Evolutionary conservation across 2,329 filamentous ascomycete species (phyloP), one percentile per base, ranked within the genome.

Genomic region (Mollisia scopiformis): DNA sequence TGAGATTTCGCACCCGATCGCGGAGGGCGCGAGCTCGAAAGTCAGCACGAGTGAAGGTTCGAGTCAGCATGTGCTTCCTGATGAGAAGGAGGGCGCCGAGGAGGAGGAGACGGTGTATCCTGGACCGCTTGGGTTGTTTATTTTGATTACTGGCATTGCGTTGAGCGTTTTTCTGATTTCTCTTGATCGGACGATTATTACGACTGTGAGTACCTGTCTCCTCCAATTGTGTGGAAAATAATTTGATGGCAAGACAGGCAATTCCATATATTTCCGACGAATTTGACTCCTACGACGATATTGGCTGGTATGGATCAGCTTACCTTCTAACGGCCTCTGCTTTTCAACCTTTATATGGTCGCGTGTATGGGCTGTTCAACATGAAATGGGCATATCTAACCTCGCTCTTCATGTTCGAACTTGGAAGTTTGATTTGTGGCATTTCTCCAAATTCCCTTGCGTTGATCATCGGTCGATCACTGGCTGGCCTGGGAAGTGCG

Each of bases 181-280:
- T 7, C 43, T 62, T 25, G 68, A 69, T 52, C 52, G 66, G 8
- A 68, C 63, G 6, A 68, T 69, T 33, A 69, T 69, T 19, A 65
- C 68, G 7, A 68, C 68, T 13, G 66, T 68, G 57, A 57, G 62
- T 55, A 23, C 33, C 7, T 13, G n/a, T 16, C 13, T 28, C 43
- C 27, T 53, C 19, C 11, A 2, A 35, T 6, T 5, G 6, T 55
- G 3, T 6, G n/a, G 3, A 19, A 35, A 28, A 30, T 21, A 13
- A 47, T 46, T 14, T 51, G 35, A 63, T 63, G 58, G 23, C 16
- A 21, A 23, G 14, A 65, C 66, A 49, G 33, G 76, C 76, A n/a
- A 75, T 77, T 37, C 76, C 76, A n/a, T 70, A 71, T 31, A 78
- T 78, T 35, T 76, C 76, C 1, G 47, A 62, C 28, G 71, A 74